Percentiles rank a stretch among this genome's conserved stretches.
Evolutionary conservation across 2,329 filamentous ascomycete genomes (phyloP).

Genomic region (Dactylonectria estremocensis): DNA sequence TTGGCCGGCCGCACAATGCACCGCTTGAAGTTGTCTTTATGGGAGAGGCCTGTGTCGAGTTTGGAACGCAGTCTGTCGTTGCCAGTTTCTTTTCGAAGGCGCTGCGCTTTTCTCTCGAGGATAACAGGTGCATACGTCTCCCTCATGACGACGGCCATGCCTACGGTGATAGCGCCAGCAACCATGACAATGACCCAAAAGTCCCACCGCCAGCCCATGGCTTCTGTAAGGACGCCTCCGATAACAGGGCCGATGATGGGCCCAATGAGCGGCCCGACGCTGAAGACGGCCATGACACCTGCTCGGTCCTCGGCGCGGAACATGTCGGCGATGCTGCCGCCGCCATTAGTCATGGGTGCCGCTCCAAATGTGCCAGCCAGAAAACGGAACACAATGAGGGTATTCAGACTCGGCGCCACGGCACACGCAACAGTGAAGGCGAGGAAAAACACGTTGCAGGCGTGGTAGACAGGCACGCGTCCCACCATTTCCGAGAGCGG

Average conservation of each 20-base stretch:
- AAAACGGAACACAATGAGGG: slow-evolving; percentile 65
- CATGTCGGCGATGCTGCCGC: slow-evolving; percentile 62
- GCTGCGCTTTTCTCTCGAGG: slow-evolving; percentile 54
- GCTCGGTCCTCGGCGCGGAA: slow-evolving; percentile 52
- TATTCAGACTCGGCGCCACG: slow-evolving; percentile 54
- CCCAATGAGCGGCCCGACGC: slow-evolving; percentile 66
- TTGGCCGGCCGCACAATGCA: slow-evolving; percentile 61
- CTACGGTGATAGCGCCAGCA: slow-evolving; percentile 49
- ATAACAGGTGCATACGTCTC: slow-evolving; percentile 58
- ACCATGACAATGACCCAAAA: slow-evolving; percentile 76
- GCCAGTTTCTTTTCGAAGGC: slow-evolving; percentile 56
- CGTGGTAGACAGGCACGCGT: slow-evolving; percentile 60
- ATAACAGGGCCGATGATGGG: slow-evolving; percentile 55
- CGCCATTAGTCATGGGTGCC: slow-evolving; percentile 68
- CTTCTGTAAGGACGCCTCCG: slow-evolving; percentile 75
- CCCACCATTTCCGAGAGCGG: slow-evolving; percentile 66
- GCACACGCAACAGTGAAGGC: slow-evolving; percentile 58
- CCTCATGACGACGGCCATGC: slow-evolving; percentile 50
- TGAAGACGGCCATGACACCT: slow-evolving; percentile 68
- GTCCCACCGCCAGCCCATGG: slow-evolving; percentile 72
- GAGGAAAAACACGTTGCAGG: slow-evolving; percentile 57
- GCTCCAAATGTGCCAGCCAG: slow-evolving; percentile 68
- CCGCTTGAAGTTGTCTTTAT: slow-evolving; percentile 54
- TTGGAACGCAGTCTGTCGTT: slow-evolving; percentile 61
- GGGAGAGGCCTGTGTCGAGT: slow-evolving; percentile 55